Percentiles rank a stretch among this genome's conserved stretches.
Evolutionary conservation across 106 monocot genomes (phyloP).

Genomic region (Phalaenopsis equestris): DNA sequence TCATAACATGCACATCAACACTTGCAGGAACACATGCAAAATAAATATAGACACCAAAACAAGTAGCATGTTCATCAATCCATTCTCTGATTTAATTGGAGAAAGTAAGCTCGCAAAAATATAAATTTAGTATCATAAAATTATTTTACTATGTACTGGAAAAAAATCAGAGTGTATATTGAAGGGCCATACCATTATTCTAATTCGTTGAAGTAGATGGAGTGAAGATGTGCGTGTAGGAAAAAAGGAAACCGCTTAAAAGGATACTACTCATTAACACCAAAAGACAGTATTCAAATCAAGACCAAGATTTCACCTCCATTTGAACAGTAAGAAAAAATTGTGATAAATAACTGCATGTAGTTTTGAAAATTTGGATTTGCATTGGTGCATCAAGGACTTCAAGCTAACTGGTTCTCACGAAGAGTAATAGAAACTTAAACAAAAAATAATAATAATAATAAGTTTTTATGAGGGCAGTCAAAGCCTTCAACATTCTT

Average conservation of each 20-base stretch:
- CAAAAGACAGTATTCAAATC: background rate
- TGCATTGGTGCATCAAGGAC: background rate
- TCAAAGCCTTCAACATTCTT: background rate
- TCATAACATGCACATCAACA: background rate
- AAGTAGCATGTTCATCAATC: background rate
- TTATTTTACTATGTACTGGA: background rate
- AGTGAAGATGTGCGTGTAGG: background rate
- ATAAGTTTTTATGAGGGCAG: background rate
- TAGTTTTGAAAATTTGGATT: background rate
- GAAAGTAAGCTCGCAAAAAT: background rate
- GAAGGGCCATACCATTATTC: background rate
- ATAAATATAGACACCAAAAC: background rate
- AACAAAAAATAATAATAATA: background rate
- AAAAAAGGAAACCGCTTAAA: background rate
- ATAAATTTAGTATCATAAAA: background rate
- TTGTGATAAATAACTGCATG: background rate
- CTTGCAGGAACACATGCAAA: background rate
- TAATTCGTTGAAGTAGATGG: background rate
- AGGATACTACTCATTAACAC: background rate
- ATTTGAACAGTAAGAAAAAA: background rate
- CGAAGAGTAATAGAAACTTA: background rate
- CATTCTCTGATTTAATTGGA: background rate
- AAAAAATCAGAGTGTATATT: background rate
- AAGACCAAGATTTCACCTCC: background rate
- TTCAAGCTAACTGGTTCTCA: background rate